Percentiles rank a stretch among this genome's conserved stretches.
phyloP scores from a whole-genome alignment of 1,139 yeast species.

The Arxiozyma slooffiae region DNA sequence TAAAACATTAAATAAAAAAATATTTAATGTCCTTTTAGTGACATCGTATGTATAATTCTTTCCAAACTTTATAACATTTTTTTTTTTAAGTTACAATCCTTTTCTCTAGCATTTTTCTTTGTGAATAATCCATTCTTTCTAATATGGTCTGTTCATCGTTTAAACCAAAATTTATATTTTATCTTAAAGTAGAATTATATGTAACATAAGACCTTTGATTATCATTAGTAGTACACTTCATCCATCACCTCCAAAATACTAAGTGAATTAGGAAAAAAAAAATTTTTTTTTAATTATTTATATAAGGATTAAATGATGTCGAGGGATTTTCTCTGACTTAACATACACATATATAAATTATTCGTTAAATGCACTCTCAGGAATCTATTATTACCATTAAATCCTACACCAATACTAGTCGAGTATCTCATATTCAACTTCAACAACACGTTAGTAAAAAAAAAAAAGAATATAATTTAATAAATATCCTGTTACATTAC shows the following conservation, averaged over 20 bases:
- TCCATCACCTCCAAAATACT: background rate
- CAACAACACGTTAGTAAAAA: background rate
- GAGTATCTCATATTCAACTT: background rate
- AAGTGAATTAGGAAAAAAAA: no score
- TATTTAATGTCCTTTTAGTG: conserved; percentile 25
- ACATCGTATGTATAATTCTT: conserved; percentile 25
- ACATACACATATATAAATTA: background rate
- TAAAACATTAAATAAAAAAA: conserved; percentile 13
- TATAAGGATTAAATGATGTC: background rate
- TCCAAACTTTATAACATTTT: conserved; percentile 30
- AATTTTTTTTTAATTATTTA: no score
- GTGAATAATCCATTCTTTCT: background rate
- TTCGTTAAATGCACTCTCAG: background rate
- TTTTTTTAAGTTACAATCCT: conserved; percentile 28
- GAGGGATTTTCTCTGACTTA: background rate
- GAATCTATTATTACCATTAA: background rate
- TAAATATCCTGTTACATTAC: background rate
- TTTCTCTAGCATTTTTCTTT: conserved; percentile 18
- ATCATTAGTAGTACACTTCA: background rate
- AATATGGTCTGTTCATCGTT: background rate
- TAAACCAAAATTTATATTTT: background rate
- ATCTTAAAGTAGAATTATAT: background rate
- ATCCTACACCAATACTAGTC: background rate
- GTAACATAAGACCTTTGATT: background rate
- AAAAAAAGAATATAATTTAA: no score